Evolutionary conservation across 495 filamentous ascomycete species (phyloP).

Genomic region (Podospora bellae-mahoneyi): DNA sequence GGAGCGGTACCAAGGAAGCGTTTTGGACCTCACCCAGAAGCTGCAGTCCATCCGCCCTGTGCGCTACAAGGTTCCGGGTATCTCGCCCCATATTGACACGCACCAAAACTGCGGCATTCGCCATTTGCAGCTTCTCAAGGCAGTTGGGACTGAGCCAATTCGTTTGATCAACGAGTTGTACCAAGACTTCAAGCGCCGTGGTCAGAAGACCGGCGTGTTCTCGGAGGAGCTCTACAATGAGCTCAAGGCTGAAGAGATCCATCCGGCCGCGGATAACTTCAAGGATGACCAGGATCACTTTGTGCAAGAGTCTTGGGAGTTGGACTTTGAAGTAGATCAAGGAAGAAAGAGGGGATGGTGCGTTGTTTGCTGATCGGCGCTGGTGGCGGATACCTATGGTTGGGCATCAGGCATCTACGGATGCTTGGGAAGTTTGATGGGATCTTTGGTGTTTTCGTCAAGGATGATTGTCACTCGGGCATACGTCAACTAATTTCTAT

Average conservation of each 20-base stretch:
- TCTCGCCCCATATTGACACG: slow-evolving; percentile 14
- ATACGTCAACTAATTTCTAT: too few relatives aligned
- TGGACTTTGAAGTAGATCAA: too few relatives aligned
- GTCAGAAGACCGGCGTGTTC: slow-evolving; percentile 15
- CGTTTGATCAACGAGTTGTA: slow-evolving; percentile 2
- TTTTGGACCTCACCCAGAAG: slow-evolving; percentile 9
- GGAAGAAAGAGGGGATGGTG: too few relatives aligned
- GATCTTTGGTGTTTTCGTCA: too few relatives aligned
- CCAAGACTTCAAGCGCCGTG: slow-evolving; percentile 17
- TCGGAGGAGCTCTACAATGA: slow-evolving; percentile 8
- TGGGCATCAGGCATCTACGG: too few relatives aligned
- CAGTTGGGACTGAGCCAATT: neutral
- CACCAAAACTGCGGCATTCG: slow-evolving; percentile 25
- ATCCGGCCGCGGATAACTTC: neutral
- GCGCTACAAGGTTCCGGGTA: slow-evolving; percentile 21
- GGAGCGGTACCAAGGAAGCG: slow-evolving; percentile 20
- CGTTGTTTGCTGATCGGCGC: too few relatives aligned
- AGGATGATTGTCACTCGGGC: too few relatives aligned
- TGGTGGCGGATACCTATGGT: too few relatives aligned
- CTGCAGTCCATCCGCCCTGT: slow-evolving; percentile 14
- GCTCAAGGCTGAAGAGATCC: neutral
- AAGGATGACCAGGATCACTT: neutral
- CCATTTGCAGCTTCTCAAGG: slow-evolving; percentile 10
- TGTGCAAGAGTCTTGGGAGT: too few relatives aligned
- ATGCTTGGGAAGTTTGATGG: too few relatives aligned